phyloP scores from a whole-genome alignment of 768 basidiomycete species.

The Trametes cinnabarina region DNA sequence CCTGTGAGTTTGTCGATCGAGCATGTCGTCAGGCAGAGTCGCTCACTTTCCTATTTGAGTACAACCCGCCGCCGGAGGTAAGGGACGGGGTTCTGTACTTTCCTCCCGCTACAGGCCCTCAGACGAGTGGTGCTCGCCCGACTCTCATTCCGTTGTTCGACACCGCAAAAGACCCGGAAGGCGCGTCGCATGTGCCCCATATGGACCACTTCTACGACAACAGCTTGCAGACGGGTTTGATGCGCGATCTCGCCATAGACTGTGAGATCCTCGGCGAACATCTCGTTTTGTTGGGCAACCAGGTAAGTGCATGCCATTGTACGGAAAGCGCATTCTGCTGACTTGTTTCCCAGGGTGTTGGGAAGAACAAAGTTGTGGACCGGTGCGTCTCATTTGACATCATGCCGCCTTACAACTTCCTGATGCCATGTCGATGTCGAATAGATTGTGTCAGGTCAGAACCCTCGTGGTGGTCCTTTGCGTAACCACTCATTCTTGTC shows the following conservation, averaged over 20 bases:
- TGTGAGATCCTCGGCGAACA: constrained; percentile 61
- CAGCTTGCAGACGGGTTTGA: constrained; percentile 61
- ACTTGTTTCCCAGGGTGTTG: constrained; percentile 49
- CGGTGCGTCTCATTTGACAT: constrained; percentile 36
- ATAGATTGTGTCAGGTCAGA: constrained; percentile 54
- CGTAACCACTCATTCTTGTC: background rate
- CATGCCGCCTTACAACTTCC: no score
- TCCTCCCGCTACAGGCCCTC: constrained; percentile 40
- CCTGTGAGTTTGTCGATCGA: constrained; percentile 35
- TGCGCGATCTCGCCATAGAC: constrained; percentile 65
- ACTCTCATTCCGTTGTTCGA: constrained; percentile 52
- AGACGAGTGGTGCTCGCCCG: constrained; percentile 30
- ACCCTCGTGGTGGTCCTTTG: background rate
- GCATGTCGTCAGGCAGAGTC: no score
- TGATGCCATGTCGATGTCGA: no score
- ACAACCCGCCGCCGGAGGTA: constrained; percentile 46
- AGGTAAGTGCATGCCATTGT: constrained; percentile 38
- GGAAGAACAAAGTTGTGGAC: constrained; percentile 71
- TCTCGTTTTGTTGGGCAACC: constrained; percentile 64
- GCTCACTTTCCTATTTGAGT: constrained; percentile 32
- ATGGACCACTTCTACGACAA: constrained; percentile 75
- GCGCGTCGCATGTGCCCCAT: constrained; percentile 59
- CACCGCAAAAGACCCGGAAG: constrained; percentile 47
- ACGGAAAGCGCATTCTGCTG: background rate
- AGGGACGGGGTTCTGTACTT: constrained; percentile 43